Percentiles rank a stretch among this genome's conserved stretches.
phyloP scores from a whole-genome alignment of 805 yeast species.

The Metschnikowia continentalis region DNA sequence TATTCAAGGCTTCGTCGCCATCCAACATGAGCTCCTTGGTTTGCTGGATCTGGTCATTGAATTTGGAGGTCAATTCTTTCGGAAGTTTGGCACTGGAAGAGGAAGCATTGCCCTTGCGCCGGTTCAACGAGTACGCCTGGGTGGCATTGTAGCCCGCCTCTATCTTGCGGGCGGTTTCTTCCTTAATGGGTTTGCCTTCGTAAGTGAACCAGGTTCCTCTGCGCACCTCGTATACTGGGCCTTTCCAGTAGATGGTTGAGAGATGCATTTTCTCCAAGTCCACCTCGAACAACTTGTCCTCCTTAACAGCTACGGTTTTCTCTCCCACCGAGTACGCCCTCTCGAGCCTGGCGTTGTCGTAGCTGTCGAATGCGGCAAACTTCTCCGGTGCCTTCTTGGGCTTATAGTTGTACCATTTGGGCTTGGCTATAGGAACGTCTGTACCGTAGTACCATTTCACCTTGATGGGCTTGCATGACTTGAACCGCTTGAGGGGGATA shows the following conservation, averaged over 20 bases:
- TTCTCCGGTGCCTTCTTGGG: constrained; percentile 50
- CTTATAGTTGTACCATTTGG: constrained; percentile 52
- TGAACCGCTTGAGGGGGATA: neutral
- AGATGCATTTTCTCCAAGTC: constrained; percentile 52
- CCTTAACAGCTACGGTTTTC: constrained; percentile 58
- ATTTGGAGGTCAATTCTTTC: constrained; percentile 18
- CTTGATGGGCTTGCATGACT: constrained; percentile 9
- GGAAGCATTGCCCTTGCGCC: neutral
- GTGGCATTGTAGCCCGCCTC: constrained; percentile 51
- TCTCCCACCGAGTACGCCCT: constrained; percentile 25
- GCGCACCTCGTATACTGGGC: constrained; percentile 77
- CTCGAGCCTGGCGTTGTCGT: constrained; percentile 65
- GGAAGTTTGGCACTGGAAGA: constrained; percentile 3
- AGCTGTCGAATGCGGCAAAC: constrained; percentile 62
- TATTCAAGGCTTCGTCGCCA: constrained; percentile 11
- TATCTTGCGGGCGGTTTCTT: constrained; percentile 48
- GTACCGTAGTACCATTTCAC: constrained; percentile 79
- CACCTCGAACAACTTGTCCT: constrained; percentile 75
- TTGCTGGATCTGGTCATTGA: constrained; percentile 15
- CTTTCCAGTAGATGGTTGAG: constrained; percentile 81
- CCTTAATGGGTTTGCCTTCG: constrained; percentile 52
- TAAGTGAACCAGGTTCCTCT: constrained; percentile 80
- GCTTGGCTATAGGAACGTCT: constrained; percentile 69
- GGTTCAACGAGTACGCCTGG: constrained; percentile 15
- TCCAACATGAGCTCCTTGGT: constrained; percentile 6